Conservation (phyloP, 2,329 filamentous ascomycete species). For the Graphiopsis chlorocephala region DNA sequence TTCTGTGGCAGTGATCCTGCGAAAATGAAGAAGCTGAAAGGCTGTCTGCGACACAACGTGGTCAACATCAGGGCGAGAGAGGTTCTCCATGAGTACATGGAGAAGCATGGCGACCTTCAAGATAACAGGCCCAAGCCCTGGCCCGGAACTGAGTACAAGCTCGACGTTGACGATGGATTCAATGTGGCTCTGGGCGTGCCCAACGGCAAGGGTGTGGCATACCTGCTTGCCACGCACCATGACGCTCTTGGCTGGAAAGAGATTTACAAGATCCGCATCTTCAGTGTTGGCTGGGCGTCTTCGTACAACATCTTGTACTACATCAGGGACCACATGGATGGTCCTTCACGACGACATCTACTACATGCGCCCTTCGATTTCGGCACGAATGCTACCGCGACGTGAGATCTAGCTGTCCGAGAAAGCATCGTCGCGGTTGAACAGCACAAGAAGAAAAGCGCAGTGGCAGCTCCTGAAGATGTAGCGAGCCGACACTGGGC, state of each 20-base stretch:
- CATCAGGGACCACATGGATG: constrained; percentile 8
- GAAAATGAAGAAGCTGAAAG: constrained; percentile 9
- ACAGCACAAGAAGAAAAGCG: background rate
- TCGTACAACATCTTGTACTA: constrained; percentile 12
- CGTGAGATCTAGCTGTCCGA: background rate
- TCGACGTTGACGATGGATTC: constrained; percentile 11
- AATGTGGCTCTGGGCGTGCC: constrained; percentile 3
- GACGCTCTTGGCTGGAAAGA: constrained; percentile 13
- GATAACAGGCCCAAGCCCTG: background rate
- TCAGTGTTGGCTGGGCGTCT: constrained; percentile 5
- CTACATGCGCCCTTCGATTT: background rate
- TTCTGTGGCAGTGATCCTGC: constrained; percentile 4
- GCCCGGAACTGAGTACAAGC: constrained; percentile 9
- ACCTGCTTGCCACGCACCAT: constrained; percentile 13
- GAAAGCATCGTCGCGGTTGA: too few relatives aligned
- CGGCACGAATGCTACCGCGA: background rate
- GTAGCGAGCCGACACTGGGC: background rate
- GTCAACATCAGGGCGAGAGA: background rate
- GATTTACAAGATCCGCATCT: constrained; percentile 14
- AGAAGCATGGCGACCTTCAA: background rate
- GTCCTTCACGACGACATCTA: background rate
- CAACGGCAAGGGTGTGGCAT: constrained; percentile 14
- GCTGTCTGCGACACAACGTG: background rate
- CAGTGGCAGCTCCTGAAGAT: background rate
- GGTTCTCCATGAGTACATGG: constrained; percentile 1